Percentiles rank a stretch among this genome's conserved stretches.
Evolutionary conservation across 495 filamentous ascomycete genomes (phyloP).

Genomic region (Terfezia claveryi): DNA sequence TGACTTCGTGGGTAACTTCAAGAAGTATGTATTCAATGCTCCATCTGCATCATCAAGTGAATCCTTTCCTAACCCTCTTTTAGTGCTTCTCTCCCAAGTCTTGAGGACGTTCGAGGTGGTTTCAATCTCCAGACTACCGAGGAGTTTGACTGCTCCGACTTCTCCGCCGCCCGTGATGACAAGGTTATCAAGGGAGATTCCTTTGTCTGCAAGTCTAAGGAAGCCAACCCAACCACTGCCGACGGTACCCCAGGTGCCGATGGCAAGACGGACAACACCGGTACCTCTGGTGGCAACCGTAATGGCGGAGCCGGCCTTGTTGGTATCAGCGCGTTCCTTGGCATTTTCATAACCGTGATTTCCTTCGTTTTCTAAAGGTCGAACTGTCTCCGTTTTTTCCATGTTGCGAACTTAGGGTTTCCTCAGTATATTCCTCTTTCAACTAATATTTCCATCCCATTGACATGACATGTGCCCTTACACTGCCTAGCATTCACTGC

Average conservation of each 20-base stretch:
- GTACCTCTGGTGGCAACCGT: constrained; percentile 7
- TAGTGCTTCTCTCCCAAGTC: constrained; percentile 45
- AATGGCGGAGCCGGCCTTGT: background rate
- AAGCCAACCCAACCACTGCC: constrained; percentile 11
- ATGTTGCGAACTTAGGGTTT: background rate
- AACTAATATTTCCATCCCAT: background rate
- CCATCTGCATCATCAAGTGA: no score
- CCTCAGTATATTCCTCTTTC: background rate
- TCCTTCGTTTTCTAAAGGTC: background rate
- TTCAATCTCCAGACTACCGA: constrained; percentile 65
- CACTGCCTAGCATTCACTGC: background rate
- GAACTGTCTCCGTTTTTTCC: background rate
- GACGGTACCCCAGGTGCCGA: constrained; percentile 12
- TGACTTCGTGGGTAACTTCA: constrained; percentile 72
- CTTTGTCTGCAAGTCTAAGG: constrained; percentile 22
- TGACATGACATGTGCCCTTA: background rate
- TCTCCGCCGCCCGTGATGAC: background rate
- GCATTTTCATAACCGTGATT: constrained; percentile 12
- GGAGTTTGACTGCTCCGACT: constrained; percentile 32
- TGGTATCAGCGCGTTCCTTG: constrained; percentile 8
- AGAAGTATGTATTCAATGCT: constrained; percentile 35
- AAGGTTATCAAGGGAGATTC: constrained; percentile 24
- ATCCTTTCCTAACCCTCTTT: background rate
- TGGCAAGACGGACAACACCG: background rate
- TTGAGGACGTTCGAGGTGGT: constrained; percentile 59